These are phyloP conservation scores for Carnegiea gigantea DNA, from an alignment of 179 eudicot species.

Conservation along the genomic window DNA sequence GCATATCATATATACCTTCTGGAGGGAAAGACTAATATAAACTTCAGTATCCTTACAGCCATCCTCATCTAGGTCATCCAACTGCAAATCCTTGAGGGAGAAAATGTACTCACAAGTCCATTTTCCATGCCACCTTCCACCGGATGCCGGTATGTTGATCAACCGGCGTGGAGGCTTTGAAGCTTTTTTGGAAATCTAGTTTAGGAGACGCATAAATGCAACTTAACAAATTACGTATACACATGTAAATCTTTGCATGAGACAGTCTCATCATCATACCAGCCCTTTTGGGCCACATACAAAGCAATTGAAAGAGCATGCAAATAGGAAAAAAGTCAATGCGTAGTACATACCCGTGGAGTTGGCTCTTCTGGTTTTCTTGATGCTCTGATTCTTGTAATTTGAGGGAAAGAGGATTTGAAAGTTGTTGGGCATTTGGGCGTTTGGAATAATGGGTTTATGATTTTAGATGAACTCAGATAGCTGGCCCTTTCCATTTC, in stretches of 20 bases:
- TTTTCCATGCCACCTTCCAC: constrained; percentile 35
- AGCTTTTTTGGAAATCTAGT: constrained; percentile 24
- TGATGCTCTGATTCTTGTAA: constrained; percentile 19
- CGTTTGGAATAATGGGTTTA: constrained; percentile 20
- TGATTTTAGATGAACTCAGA: constrained; percentile 34
- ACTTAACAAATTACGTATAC: background rate
- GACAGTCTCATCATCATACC: too few species aligned
- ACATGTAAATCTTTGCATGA: background rate
- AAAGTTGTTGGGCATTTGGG: constrained; percentile 5
- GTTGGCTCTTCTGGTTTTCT: constrained; percentile 17
- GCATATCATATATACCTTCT: constrained; percentile 27
- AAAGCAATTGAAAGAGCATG: background rate
- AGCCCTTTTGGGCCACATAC: too few species aligned
- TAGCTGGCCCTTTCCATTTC: constrained; percentile 31
- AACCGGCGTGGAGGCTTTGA: constrained; percentile 24
- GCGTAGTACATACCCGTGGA: constrained; percentile 21
- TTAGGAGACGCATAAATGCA: background rate
- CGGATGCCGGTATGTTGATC: constrained; percentile 34
- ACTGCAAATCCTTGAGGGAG: constrained; percentile 38
- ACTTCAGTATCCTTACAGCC: constrained; percentile 32
- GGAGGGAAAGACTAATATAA: constrained; percentile 34
- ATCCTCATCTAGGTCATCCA: constrained; percentile 44
- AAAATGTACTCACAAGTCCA: constrained; percentile 39
- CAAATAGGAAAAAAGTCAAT: background rate
- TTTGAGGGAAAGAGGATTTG: constrained; percentile 9